Evolutionary conservation across 805 yeast genomes (phyloP).

Genomic region (Zygosaccharomyces kombuchaensis): DNA sequence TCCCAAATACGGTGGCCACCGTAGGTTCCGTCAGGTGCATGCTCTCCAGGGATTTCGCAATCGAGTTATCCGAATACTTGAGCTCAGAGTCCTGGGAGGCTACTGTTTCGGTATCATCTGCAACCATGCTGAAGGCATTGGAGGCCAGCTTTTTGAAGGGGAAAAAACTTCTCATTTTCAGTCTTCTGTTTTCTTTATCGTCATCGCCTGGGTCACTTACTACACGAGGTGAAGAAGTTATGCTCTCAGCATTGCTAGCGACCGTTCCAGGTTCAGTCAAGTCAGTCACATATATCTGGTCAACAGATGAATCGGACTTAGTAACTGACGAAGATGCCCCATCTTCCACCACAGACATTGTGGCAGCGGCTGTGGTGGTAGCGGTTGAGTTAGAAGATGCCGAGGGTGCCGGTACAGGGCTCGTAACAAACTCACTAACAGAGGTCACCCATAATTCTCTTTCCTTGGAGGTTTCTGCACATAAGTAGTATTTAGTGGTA

Average conservation of each 20-base stretch:
- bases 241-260: conserved; percentile 3
- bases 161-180: conserved; percentile 55
- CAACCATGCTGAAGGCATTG: conserved; percentile 12
- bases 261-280: conserved; percentile 6
- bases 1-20: conserved; percentile 55
- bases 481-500: conserved; percentile 55
- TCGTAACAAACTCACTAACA: conserved; percentile 34
- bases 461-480: conserved; percentile 76
- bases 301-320: conserved; percentile 13
- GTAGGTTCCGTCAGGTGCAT: conserved; percentile 26
- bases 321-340: conserved; percentile 4
- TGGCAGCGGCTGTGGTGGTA: background rate
- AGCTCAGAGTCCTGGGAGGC: conserved; percentile 12
- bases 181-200: conserved; percentile 41
- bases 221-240: conserved; percentile 15
- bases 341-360: conserved; percentile 9
- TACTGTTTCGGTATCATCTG: conserved; percentile 9
- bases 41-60: conserved; percentile 31
- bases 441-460: conserved; percentile 67
- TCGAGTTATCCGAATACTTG: conserved; percentile 20
- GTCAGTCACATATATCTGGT: conserved; percentile 22
- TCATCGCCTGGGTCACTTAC: conserved; percentile 16
- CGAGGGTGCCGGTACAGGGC: conserved; percentile 10
- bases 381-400: conserved; percentile 1
- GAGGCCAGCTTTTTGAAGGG: conserved; percentile 44